Conservation (phyloP, 2,329 filamentous ascomycete species). For the Claviceps fusiformis region DNA sequence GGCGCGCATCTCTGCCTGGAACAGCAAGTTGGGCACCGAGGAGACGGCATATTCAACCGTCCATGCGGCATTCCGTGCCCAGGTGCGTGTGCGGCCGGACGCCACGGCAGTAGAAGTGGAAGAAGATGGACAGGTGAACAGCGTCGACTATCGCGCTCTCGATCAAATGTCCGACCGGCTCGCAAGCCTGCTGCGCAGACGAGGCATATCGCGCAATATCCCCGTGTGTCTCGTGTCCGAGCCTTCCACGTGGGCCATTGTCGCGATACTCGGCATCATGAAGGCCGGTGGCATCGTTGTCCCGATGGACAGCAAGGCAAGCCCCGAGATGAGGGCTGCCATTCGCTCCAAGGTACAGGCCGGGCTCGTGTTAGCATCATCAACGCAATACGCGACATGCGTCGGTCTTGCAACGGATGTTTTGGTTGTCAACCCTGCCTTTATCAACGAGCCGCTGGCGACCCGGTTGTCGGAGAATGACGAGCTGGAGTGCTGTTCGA, state of each 20-base stretch:
- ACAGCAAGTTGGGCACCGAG: background rate
- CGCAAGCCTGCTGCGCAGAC: background rate
- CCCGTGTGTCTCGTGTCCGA: background rate
- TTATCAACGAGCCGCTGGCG: too few relatives aligned
- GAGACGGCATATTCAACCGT: background rate
- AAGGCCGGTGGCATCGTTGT: slow-evolving; percentile 2
- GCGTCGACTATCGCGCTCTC: background rate
- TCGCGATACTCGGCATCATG: slow-evolving; percentile 2
- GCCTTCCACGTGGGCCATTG: background rate
- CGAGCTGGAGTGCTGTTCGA: background rate
- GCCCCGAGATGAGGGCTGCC: background rate
- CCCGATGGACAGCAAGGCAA: background rate
- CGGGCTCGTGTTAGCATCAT: background rate
- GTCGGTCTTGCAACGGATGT: background rate
- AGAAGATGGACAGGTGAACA: background rate
- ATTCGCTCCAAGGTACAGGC: background rate
- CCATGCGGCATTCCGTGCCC: background rate
- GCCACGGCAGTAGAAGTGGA: background rate
- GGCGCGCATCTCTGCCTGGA: background rate
- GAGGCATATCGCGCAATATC: background rate
- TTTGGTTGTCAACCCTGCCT: background rate
- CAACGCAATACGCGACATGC: background rate
- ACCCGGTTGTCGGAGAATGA: too few relatives aligned
- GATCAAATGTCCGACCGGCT: background rate
- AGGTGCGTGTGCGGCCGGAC: background rate